Evolutionary conservation across 352 stramenopile species (phyloP).

Genomic region (Phytophthora ramorum): DNA sequence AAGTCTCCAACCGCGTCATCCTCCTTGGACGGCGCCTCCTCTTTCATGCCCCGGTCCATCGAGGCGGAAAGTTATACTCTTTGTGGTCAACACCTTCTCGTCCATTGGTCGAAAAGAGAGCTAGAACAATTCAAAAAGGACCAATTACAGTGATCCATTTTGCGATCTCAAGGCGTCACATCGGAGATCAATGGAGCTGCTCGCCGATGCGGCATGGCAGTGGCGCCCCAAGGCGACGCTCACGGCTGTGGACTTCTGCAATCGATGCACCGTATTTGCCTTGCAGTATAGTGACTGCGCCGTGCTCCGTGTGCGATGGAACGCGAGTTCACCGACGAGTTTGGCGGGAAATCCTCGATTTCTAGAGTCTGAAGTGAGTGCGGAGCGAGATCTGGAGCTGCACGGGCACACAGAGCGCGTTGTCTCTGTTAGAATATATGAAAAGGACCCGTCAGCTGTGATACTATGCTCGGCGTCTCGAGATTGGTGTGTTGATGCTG

Average conservation of each 20-base stretch:
- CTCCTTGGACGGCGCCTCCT: constrained; percentile 21
- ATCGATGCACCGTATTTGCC: constrained; percentile 49
- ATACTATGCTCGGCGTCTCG: constrained; percentile 66
- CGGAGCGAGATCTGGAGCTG: constrained; percentile 53
- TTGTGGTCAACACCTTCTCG: constrained; percentile 16
- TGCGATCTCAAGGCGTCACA: constrained; percentile 29
- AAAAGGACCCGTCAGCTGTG: constrained; percentile 23
- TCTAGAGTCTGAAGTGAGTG: constrained; percentile 32
- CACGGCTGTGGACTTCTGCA: constrained; percentile 44
- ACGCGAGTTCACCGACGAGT: neutral
- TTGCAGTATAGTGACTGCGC: constrained; percentile 58
- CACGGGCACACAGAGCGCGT: constrained; percentile 56
- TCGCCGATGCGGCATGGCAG: constrained; percentile 48
- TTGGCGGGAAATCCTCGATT: constrained; percentile 1
- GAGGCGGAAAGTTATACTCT: constrained; percentile 1
- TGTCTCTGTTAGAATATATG: constrained; percentile 44
- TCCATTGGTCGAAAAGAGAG: constrained; percentile 29
- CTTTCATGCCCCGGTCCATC: constrained; percentile 30
- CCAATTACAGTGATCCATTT: constrained; percentile 17
- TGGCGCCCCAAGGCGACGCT: constrained; percentile 49
- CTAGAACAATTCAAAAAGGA: neutral
- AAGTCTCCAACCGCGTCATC: constrained; percentile 23
- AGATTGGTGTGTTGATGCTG: constrained; percentile 50
- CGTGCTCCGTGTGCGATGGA: constrained; percentile 58
- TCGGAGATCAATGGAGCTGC: constrained; percentile 43